phyloP scores from a whole-genome alignment of 306 rosid species.

The Vigna hirtella region DNA sequence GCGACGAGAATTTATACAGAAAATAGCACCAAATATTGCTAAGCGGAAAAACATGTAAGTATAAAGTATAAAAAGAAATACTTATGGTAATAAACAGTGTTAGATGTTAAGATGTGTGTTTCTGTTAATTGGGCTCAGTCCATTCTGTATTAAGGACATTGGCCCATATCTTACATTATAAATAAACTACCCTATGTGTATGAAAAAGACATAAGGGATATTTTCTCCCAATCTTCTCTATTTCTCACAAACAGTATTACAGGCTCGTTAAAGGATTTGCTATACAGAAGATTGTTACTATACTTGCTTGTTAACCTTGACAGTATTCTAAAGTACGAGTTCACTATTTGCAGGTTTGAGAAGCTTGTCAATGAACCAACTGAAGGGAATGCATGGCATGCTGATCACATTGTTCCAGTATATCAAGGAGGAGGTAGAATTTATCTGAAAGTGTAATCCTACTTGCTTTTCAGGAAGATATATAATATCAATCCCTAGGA shows the following conservation, averaged over 20 bases:
- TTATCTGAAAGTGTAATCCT: slow-evolving; percentile 24
- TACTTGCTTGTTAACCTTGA: slow-evolving; percentile 26
- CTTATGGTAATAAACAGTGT: slow-evolving; percentile 18
- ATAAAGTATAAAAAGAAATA: slow-evolving; percentile 38
- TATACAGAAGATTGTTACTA: slow-evolving; percentile 15
- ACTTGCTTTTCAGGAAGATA: slow-evolving; percentile 19
- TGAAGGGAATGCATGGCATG: slow-evolving; percentile 98
- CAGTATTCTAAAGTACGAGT: slow-evolving; percentile 39
- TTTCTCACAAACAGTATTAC: not conserved
- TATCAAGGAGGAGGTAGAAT: slow-evolving; percentile 92
- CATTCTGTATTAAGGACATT: too few relatives aligned
- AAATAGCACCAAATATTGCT: slow-evolving; percentile 80
- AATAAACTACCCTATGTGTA: too few relatives aligned
- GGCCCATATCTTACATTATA: too few relatives aligned
- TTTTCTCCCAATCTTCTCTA: too few relatives aligned
- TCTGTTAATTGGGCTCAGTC: too few relatives aligned
- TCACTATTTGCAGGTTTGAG: slow-evolving; percentile 68
- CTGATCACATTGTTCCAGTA: slow-evolving; percentile 94
- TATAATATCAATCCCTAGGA: not conserved
- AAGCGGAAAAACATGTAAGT: slow-evolving; percentile 74
- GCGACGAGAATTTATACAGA: slow-evolving; percentile 74
- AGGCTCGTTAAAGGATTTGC: slow-evolving; percentile 26
- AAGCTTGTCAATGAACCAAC: slow-evolving; percentile 80
- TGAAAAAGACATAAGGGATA: too few relatives aligned
- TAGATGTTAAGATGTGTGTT: too few relatives aligned